Evolutionary conservation across 352 stramenopile species (phyloP).

Genomic region (Thalassiosira hispida): DNA sequence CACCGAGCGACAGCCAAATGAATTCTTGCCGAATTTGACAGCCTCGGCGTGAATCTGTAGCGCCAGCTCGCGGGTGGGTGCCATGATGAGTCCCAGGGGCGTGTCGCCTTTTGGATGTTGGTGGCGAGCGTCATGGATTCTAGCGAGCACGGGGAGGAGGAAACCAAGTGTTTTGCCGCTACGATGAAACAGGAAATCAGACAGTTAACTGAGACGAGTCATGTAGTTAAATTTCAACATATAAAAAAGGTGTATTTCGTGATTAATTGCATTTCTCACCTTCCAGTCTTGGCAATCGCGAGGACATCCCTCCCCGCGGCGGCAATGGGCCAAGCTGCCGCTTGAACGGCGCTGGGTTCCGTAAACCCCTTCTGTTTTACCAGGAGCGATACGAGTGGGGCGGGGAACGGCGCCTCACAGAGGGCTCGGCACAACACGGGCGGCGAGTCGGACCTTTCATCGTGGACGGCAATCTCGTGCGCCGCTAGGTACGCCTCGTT

Average conservation of each 20-base stretch:
- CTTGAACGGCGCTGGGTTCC: constrained; percentile 32
- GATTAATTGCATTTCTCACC: too few relatives aligned
- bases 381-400: background rate
- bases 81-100: constrained; percentile 79
- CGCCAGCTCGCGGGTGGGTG: constrained; percentile 88
- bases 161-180: constrained; percentile 90
- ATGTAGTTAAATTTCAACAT: too few relatives aligned
- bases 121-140: background rate
- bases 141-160: constrained; percentile 78
- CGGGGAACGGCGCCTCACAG: background rate
- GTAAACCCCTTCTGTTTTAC: background rate
- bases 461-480: background rate
- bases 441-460: background rate
- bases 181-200: too few relatives aligned
- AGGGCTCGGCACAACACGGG: background rate
- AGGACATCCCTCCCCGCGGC: constrained; percentile 39
- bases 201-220: too few relatives aligned
- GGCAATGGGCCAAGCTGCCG: constrained; percentile 6
- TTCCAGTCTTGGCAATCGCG: constrained; percentile 25
- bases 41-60: constrained; percentile 90
- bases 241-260: too few relatives aligned
- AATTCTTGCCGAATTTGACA: background rate
- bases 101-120: background rate
- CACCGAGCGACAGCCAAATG: background rate
- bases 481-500: background rate